These are phyloP conservation scores for Stagonosporopsis cucurbitacearum DNA, from an alignment of 2,329 filamentous ascomycete species.

Conservation along the genomic window DNA sequence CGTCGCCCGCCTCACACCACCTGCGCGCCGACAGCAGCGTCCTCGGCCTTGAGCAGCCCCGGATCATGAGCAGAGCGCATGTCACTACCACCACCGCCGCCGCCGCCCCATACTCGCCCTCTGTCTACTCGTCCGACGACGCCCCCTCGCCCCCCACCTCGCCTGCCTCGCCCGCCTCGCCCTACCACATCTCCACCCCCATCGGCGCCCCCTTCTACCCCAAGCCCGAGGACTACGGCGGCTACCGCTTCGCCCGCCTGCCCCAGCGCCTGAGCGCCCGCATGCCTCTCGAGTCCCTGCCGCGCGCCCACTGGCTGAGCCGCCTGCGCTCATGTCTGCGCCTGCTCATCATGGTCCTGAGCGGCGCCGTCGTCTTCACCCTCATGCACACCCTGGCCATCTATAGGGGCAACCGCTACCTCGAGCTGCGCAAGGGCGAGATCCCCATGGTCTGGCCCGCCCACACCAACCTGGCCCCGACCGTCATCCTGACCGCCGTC, in stretches of 20 bases:
- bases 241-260: conserved; percentile 20
- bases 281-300: conserved; percentile 40
- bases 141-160: conserved; percentile 10
- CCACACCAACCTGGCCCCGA: conserved; percentile 46
- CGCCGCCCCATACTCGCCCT: not conserved
- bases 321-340: conserved; percentile 46
- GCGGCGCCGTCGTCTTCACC: conserved; percentile 45
- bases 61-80: conserved; percentile 18
- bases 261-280: conserved; percentile 31
- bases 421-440: conserved; percentile 47
- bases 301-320: conserved; percentile 45
- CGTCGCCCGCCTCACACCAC: not conserved
- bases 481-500: conserved; percentile 43
- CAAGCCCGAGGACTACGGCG: conserved; percentile 29
- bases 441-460: conserved; percentile 49
- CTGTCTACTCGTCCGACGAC: conserved; percentile 2
- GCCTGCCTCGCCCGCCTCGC: conserved; percentile 15
- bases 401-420: conserved; percentile 44
- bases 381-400: conserved; percentile 47
- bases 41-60: conserved; percentile 13
- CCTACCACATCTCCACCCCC: conserved; percentile 27
- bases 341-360: conserved; percentile 47
- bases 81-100: conserved; percentile 1
- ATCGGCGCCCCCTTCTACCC: conserved; percentile 26
- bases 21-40: conserved; percentile 20